Conservation (phyloP, 2,329 filamentous ascomycete genomes). For the Pezicula radicicola region DNA sequence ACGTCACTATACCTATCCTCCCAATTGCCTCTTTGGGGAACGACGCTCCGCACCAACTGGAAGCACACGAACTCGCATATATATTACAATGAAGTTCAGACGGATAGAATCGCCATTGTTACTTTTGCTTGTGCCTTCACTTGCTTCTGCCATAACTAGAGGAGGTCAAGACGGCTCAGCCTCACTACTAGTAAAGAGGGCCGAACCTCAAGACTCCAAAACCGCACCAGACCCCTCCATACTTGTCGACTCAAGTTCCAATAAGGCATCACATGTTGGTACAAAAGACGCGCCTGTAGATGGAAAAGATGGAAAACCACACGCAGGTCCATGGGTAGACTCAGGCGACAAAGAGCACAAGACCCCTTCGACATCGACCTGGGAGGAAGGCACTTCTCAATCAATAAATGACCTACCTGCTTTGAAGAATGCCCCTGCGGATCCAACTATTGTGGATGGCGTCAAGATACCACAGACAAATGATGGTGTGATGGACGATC, state of each 20-base stretch:
- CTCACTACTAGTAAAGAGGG: conserved; percentile 18
- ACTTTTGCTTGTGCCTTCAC: conserved; percentile 56
- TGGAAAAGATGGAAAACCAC: conserved; percentile 89
- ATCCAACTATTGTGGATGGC: conserved; percentile 54
- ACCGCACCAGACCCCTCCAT: conserved; percentile 12
- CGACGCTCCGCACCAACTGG: not conserved
- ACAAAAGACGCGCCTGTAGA: conserved; percentile 87
- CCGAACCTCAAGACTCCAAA: conserved; percentile 15
- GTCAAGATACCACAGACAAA: conserved; percentile 61
- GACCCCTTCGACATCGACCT: conserved; percentile 35
- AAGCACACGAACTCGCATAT: conserved; percentile 1
- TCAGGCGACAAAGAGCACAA: conserved; percentile 43
- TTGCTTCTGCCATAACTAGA: conserved; percentile 42
- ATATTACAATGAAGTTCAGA: conserved; percentile 54
- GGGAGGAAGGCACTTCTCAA: conserved; percentile 37
- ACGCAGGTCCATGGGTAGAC: conserved; percentile 78
- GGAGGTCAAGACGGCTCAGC: conserved; percentile 20
- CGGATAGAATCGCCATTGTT: conserved; percentile 51
- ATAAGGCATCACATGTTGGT: conserved; percentile 36
- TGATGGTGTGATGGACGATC: conserved; percentile 93
- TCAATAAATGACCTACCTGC: conserved; percentile 29
- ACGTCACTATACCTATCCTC: conserved; percentile 8
- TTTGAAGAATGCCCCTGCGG: conserved; percentile 44
- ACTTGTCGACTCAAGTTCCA: conserved; percentile 24
- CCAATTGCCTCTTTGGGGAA: not conserved